Conservation (phyloP, 2,329 filamentous ascomycete genomes). For the Chrysoporthe austroafricana region DNA sequence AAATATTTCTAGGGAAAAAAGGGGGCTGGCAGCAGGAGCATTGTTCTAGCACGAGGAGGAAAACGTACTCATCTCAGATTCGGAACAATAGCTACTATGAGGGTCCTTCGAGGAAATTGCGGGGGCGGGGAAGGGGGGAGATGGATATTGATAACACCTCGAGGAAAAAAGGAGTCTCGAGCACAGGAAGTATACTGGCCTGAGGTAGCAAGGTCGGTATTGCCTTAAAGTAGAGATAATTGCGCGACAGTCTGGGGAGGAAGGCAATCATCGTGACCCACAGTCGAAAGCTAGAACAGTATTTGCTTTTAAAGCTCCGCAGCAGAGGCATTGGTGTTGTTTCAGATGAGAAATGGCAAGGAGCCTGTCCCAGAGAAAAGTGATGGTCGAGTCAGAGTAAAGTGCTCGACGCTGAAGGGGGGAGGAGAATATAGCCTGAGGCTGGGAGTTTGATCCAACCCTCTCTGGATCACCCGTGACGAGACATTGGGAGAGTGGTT, state of each 20-base stretch:
- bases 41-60: too few species aligned
- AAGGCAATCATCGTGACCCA: too few species aligned
- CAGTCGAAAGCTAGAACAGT: background rate
- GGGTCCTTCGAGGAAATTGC: too few species aligned
- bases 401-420: background rate
- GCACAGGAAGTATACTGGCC: too few species aligned
- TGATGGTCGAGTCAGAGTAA: background rate
- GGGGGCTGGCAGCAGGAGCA: too few species aligned
- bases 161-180: too few species aligned
- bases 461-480: background rate
- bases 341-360: background rate
- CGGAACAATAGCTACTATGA: too few species aligned
- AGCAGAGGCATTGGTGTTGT: background rate
- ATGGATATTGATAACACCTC: too few species aligned
- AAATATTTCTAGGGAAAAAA: too few species aligned
- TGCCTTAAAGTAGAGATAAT: background rate
- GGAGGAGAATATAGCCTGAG: background rate
- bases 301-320: background rate
- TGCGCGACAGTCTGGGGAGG: background rate
- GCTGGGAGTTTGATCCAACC: background rate
- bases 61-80: too few species aligned
- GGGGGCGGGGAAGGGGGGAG: too few species aligned
- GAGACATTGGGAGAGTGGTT: background rate
- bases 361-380: background rate
- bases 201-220: too few species aligned